Base-by-base conservation (phyloP, 2,329 filamentous ascomycete genomes). In the Penicillium sp. region DNA sequence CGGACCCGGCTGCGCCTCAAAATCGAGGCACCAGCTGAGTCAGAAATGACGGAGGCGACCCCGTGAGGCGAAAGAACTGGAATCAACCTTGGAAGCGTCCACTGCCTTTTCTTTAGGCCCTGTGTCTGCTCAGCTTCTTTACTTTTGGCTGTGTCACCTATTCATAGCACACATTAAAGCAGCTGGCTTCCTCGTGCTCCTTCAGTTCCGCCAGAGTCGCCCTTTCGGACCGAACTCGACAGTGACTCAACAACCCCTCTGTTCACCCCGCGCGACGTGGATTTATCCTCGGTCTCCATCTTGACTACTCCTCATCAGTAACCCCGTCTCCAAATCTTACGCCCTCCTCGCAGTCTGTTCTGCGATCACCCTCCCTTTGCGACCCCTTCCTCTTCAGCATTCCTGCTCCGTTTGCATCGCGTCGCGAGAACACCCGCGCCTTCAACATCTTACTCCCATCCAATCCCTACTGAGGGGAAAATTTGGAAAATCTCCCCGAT, bases 221-320 rank as follows among this genome's bases (percentile, higher is more conserved):
- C 45, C 46, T 26, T 28, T 23, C 38, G 36, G 42, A 45, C 41
- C 41, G 21, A 45, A 43, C 26, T 44, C 45, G 51, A 45, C 43
- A 48, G 56, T 64, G 61, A 64, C 58, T 64, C 61, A 64, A 64
- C 49, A 47, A 42, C 47, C 54, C 58, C 51, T 52, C 55, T 41
- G 45, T 31, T 26, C 50, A 55, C 60, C 61, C 60, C 61, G 58
- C 61, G 58, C 41, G 62, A 56, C 56, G 58, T 62, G 60, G 56
- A 49, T 43, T 42, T 28, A 50, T 48, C 51, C 42, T 55, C 44
- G 33, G 36, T 45, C 36, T 28, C 42, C 45, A 28, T 36, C 45
- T 49, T 51, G 41, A 45, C 53, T 58, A 51, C 47, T 56, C 45
- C 45, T 51, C 55, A 15, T 51, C 28, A 26, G 39, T 18, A 51